Conservation (phyloP, 2,329 filamentous ascomycete genomes). For the Bipolaris zeicola region DNA sequence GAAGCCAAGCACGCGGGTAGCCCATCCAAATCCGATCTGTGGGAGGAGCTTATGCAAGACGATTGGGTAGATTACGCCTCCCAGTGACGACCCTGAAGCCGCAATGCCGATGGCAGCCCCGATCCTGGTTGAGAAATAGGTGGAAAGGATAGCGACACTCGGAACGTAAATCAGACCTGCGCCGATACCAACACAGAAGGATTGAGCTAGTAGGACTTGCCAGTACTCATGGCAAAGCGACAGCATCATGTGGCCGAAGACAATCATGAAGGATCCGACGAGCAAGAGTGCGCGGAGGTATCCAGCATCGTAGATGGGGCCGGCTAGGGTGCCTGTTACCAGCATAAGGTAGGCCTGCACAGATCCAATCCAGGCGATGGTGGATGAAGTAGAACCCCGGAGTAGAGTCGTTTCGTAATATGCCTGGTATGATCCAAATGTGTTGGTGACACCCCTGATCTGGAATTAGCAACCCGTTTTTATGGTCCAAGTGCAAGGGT, state of each 20-base stretch:
- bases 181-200: constrained; percentile 55
- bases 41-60: constrained; percentile 64
- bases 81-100: constrained; percentile 51
- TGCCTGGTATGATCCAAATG: constrained; percentile 56
- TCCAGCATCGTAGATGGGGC: constrained; percentile 57
- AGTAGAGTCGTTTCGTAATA: constrained; percentile 55
- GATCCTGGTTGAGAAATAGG: constrained; percentile 55
- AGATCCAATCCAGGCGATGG: constrained; percentile 58
- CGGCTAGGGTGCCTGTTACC: constrained; percentile 53
- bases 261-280: constrained; percentile 52
- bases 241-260: constrained; percentile 60
- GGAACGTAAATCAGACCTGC: constrained; percentile 53
- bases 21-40: constrained; percentile 66
- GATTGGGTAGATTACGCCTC: constrained; percentile 59
- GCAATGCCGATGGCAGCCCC: constrained; percentile 54
- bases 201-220: constrained; percentile 58
- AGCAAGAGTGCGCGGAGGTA: constrained; percentile 54
- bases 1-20: constrained; percentile 68
- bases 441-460: constrained; percentile 49
- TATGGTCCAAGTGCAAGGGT: neutral
- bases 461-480: neutral
- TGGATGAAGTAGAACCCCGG: constrained; percentile 46
- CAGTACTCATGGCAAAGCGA: constrained; percentile 55
- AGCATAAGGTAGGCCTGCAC: constrained; percentile 57
- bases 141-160: constrained; percentile 54